Evolutionary conservation across 164 flowering plant species (phyloP), one percentile per base, ranked within the genome.

Genomic region (Tinospora cordifolia): DNA sequence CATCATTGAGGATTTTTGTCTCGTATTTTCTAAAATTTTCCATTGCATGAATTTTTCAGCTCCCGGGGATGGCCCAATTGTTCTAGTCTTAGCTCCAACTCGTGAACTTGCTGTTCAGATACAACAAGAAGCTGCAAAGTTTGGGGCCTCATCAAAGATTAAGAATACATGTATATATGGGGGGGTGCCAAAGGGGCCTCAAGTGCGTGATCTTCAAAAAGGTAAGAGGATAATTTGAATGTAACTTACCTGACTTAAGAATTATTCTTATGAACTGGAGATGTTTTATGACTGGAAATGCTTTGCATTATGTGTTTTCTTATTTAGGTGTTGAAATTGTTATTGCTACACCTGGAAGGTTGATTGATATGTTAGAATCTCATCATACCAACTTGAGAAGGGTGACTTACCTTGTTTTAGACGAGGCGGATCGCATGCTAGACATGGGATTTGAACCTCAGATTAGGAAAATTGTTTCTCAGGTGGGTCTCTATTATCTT

Each of bases 21-120:
- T 21, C 51, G 0, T 19, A 10, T 0, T 65, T n/a, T 12, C 49
- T 17, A 9, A 58, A 65, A 15, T 38, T 65, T 66, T 64, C 66
- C 11, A 46, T 46, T 69, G 30, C 3, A 6, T 63, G 4, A 71
- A 41, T 72, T 78, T 78, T 65, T 67, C 86, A 95, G 98, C 91
- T 79, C 92, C 92, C 68, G 99, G 98, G 63, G 99, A 95, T 83
- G 99, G 71, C 39, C 63, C 71, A 60, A 95, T 95, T 81, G 99
- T 95, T 30, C 81, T 95, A 77, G 99, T 88, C 62, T 81, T 95
- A 68, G 99, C 99, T 72, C 99, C 99, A 74, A 95, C 99, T 11
- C 96, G 99, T 75, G 99, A 95, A 80, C 99, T 95, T 80, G 99
- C 99, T 74, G 98, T 95, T 71, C 99, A 95, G 79, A 95, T 95